Evolutionary conservation across 176 grass and related monocot species (phyloP).

Genomic region (Triticum timopheevii): DNA sequence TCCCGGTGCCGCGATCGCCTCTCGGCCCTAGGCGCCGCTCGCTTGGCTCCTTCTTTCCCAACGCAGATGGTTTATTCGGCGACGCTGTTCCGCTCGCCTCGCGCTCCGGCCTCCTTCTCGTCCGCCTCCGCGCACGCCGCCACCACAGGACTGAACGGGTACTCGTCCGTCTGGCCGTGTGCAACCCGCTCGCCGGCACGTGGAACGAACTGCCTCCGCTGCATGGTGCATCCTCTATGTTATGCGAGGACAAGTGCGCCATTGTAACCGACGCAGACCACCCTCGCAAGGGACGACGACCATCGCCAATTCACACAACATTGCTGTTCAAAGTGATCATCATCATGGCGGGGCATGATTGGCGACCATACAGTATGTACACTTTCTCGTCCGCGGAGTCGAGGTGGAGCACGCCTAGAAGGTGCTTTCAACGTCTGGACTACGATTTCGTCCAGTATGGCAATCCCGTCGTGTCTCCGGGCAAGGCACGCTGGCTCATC

Average conservation of each 20-base stretch:
- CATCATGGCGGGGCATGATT: background rate
- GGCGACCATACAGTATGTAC: background rate
- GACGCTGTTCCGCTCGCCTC: accelerated
- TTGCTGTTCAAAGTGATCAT: background rate
- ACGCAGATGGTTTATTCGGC: background rate
- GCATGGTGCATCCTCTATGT: background rate
- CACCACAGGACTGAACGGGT: too few relatives aligned
- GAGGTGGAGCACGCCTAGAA: background rate
- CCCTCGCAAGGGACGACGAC: background rate
- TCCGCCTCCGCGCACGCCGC: background rate
- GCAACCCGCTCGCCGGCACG: background rate
- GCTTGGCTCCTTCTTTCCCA: too few relatives aligned
- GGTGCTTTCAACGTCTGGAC: background rate
- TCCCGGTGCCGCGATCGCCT: too few relatives aligned
- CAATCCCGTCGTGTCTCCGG: background rate
- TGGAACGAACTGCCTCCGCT: background rate
- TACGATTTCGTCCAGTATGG: background rate
- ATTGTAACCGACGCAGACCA: background rate
- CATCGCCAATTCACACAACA: background rate
- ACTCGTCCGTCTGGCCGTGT: background rate
- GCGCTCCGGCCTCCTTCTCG: too few relatives aligned
- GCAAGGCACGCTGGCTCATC: background rate
- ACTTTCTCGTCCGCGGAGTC: background rate
- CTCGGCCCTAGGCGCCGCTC: too few relatives aligned
- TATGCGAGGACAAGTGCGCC: background rate